Conservation (phyloP, 2,329 filamentous ascomycete species). For the Periconia sp. region DNA sequence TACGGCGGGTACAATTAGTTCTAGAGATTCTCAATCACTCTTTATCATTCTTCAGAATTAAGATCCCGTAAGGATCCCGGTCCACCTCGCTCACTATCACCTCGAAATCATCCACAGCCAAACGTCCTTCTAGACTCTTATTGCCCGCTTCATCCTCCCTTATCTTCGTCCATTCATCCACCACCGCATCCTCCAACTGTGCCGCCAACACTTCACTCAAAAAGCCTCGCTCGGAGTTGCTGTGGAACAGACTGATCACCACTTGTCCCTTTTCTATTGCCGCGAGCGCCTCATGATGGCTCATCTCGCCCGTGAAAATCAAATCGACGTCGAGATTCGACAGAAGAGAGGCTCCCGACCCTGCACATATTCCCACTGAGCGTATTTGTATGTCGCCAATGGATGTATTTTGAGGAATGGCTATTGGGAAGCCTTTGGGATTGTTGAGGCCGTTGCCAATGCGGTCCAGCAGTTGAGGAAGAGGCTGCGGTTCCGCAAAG, state of each 20-base stretch:
- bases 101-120: constrained; percentile 57
- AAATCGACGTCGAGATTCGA: constrained; percentile 71
- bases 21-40: constrained; percentile 1
- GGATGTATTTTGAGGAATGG: constrained; percentile 61
- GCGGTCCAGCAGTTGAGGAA: constrained; percentile 62
- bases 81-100: constrained; percentile 79
- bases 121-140: constrained; percentile 49
- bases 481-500: constrained; percentile 55
- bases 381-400: constrained; percentile 60
- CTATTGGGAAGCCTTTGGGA: constrained; percentile 65
- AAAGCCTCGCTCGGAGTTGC: constrained; percentile 88
- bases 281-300: constrained; percentile 86
- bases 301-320: constrained; percentile 88
- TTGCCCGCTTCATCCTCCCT: constrained; percentile 46
- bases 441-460: constrained; percentile 66
- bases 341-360: constrained; percentile 79
- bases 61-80: constrained; percentile 82
- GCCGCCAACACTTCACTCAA: constrained; percentile 69
- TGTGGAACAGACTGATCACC: constrained; percentile 86
- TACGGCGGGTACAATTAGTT: too few species aligned
- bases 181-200: constrained; percentile 63
- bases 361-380: constrained; percentile 84
- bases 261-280: constrained; percentile 81
- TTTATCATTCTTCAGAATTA: constrained; percentile 30
- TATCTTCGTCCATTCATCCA: constrained; percentile 55